These are phyloP conservation scores for Kwoniella shandongensis DNA, from an alignment of 768 basidiomycete genomes.

Conservation along the genomic window DNA sequence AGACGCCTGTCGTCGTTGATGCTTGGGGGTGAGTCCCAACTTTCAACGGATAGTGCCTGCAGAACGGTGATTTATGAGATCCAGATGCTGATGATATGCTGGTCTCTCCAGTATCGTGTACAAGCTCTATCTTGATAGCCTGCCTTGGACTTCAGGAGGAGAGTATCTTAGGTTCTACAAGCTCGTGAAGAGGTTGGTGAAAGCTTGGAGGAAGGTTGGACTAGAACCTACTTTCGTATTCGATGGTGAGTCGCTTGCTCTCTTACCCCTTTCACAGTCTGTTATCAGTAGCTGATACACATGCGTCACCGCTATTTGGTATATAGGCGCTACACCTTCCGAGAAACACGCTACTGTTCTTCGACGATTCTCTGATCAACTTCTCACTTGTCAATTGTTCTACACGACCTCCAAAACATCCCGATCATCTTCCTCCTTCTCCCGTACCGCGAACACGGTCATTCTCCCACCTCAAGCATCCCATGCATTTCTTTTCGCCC, in stretches of 20 bases:
- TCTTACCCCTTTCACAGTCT: not conserved
- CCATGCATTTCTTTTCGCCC: slow-evolving; percentile 44
- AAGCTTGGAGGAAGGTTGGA: slow-evolving; percentile 43
- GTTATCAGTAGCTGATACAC: not conserved
- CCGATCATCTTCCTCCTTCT: slow-evolving; percentile 47
- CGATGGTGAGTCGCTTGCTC: slow-evolving; percentile 53
- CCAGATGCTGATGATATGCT: not conserved
- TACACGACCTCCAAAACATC: slow-evolving; percentile 50
- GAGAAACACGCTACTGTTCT: slow-evolving; percentile 49
- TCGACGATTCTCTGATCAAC: slow-evolving; percentile 26
- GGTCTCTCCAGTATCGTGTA: slow-evolving; percentile 48
- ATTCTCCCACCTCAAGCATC: slow-evolving; percentile 51
- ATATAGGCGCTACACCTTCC: slow-evolving; percentile 49
- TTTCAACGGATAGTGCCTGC: not conserved
- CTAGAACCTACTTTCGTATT: slow-evolving; percentile 52
- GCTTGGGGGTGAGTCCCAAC: slow-evolving; percentile 50
- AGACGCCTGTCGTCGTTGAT: slow-evolving; percentile 48
- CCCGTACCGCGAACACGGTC: slow-evolving; percentile 13
- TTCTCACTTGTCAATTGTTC: slow-evolving; percentile 45
- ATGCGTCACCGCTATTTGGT: too few species aligned
- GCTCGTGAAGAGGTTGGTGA: slow-evolving; percentile 37
- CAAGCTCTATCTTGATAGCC: slow-evolving; percentile 40
- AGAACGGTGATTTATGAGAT: not conserved
- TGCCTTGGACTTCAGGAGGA: slow-evolving; percentile 52
- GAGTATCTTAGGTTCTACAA: slow-evolving; percentile 49